Percentiles rank a stretch among this genome's conserved stretches.
These are phyloP conservation scores for Bruguiera hainesii DNA, from an alignment of 441 rosid species.

Conservation along the genomic window DNA sequence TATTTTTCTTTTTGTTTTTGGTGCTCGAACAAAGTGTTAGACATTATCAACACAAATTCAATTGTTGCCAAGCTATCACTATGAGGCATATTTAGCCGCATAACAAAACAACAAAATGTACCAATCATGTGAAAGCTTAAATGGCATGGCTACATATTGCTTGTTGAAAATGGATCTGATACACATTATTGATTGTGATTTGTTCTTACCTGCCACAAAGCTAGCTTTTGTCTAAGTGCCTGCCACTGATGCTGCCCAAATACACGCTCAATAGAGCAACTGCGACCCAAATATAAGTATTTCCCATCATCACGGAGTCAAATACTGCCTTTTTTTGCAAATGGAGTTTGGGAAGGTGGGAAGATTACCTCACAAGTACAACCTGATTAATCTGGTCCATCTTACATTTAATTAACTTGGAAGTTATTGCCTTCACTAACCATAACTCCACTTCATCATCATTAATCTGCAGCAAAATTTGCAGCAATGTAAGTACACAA, in stretches of 20 bases:
- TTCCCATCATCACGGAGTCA: not conserved
- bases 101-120: not conserved
- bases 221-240: conserved; percentile 65
- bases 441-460: conserved; percentile 82
- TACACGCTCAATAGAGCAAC: conserved; percentile 70
- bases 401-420: conserved; percentile 76
- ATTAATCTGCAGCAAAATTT: conserved; percentile 44
- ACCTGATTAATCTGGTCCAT: conserved; percentile 97
- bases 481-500: conserved; percentile 18
- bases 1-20: no score
- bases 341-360: not conserved
- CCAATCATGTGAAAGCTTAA: no score
- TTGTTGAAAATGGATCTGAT: no score
- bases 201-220: conserved; percentile 73
- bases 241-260: conserved; percentile 84
- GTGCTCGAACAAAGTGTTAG: no score
- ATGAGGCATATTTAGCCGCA: not conserved
- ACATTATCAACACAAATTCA: not conserved
- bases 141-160: no score
- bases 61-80: not conserved
- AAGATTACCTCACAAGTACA: conserved; percentile 65
- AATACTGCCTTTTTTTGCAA: no score
- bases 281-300: conserved; percentile 22
- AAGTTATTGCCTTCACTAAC: conserved; percentile 90
- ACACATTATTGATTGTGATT: no score